phyloP scores from a whole-genome alignment of 768 basidiomycete species.

The Gymnopilus dilepis region DNA sequence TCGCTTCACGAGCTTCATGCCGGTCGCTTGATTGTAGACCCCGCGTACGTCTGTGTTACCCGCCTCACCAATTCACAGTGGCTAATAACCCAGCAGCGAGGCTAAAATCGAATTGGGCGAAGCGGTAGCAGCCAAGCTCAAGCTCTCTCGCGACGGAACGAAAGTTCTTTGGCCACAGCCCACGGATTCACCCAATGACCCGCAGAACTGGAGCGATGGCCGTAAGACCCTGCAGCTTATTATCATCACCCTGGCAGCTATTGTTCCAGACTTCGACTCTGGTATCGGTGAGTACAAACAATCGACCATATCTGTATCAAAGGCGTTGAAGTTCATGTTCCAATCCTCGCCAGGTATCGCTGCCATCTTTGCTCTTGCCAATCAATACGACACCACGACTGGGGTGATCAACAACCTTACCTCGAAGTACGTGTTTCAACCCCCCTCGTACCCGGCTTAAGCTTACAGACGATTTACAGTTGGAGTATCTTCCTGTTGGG shows the following conservation, averaged over 20 bases:
- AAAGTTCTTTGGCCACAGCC: slow-evolving; percentile 77
- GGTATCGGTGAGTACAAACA: slow-evolving; percentile 52
- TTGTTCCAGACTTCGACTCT: slow-evolving; percentile 72
- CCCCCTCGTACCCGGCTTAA: not conserved
- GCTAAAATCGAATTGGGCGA: slow-evolving; percentile 68
- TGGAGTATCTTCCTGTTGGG: slow-evolving; percentile 72
- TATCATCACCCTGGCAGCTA: slow-evolving; percentile 68
- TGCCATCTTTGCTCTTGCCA: slow-evolving; percentile 63
- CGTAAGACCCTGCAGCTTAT: slow-evolving; percentile 61
- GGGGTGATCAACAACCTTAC: slow-evolving; percentile 67
- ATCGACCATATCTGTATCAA: not conserved
- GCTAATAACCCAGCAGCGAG: slow-evolving; percentile 43
- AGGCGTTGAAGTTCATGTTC: not conserved
- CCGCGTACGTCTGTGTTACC: slow-evolving; percentile 7
- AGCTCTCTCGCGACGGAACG: slow-evolving; percentile 59
- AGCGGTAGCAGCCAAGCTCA: slow-evolving; percentile 55
- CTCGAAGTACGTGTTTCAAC: slow-evolving; percentile 45
- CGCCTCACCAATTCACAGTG: not conserved
- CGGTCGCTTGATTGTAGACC: slow-evolving; percentile 53
- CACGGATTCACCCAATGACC: slow-evolving; percentile 63
- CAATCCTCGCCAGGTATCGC: slow-evolving; percentile 53
- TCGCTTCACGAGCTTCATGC: slow-evolving; percentile 59
- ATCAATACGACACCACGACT: slow-evolving; percentile 57
- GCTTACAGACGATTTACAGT: slow-evolving; percentile 36
- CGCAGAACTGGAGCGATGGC: slow-evolving; percentile 65